Percentiles rank a stretch among this genome's conserved stretches.
These are phyloP conservation scores for Backusella morwellensis DNA, from an alignment of 192 early-diverging fungal species.

Conservation along the genomic window DNA sequence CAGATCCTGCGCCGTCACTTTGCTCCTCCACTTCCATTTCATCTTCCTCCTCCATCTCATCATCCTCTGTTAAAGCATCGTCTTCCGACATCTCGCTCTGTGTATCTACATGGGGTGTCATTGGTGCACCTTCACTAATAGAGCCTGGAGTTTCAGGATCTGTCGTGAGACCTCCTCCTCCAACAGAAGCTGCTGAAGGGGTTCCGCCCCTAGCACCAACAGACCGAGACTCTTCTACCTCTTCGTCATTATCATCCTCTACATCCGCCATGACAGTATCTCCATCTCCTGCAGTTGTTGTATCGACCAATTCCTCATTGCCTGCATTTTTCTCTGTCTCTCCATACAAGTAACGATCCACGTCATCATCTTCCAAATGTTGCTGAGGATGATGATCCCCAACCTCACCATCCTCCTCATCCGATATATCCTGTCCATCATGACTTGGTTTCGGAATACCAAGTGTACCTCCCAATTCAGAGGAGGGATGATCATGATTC, in stretches of 20 bases:
- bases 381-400: background rate
- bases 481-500: background rate
- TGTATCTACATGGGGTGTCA: background rate
- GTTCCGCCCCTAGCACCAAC: background rate
- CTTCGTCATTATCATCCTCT: background rate
- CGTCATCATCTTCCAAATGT: slow-evolving; percentile 24
- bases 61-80: background rate
- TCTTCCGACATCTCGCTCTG: background rate
- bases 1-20: background rate
- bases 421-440: background rate
- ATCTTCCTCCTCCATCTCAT: background rate
- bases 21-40: background rate
- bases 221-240: background rate
- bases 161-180: background rate
- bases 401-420: background rate
- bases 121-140: background rate
- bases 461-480: background rate
- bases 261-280: background rate
- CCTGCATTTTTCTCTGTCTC: slow-evolving; percentile 4
- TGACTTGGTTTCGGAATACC: background rate
- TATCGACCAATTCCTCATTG: background rate
- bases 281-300: background rate
- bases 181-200: background rate
- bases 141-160: background rate
- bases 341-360: slow-evolving; percentile 29